phyloP scores from a whole-genome alignment of 208 protist genomes.

The Leishmania major region DNA sequence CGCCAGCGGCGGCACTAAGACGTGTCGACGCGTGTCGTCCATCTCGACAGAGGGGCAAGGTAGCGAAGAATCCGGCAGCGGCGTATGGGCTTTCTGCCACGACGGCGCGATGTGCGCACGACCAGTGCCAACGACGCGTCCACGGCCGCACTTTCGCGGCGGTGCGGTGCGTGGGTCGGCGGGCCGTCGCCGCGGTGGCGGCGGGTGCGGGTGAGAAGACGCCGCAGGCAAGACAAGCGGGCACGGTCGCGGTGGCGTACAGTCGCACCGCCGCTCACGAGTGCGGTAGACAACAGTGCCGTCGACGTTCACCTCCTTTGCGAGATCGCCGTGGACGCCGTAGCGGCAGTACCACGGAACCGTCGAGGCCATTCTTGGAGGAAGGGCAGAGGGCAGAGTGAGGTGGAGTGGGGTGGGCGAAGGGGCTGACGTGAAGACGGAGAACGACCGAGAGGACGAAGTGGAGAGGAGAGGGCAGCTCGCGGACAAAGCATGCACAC shows the following conservation, averaged over 20 bases:
- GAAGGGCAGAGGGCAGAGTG: background rate
- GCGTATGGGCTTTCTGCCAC: background rate
- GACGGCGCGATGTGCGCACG: background rate
- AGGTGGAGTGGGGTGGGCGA: background rate
- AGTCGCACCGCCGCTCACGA: constrained; percentile 43
- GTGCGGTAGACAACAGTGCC: constrained; percentile 48
- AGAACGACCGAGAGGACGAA: background rate
- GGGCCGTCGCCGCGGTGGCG: background rate
- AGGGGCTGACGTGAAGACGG: background rate
- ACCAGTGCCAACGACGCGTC: background rate
- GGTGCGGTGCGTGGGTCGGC: background rate
- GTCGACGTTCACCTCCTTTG: constrained; percentile 36
- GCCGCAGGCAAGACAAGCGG: background rate
- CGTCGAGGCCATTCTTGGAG: constrained; percentile 3
- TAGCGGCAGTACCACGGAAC: constrained; percentile 52
- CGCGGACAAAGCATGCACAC: background rate
- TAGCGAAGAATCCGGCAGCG: background rate
- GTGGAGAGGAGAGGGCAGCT: background rate
- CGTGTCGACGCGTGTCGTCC: background rate
- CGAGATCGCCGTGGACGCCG: constrained; percentile 42
- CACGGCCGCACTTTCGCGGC: background rate
- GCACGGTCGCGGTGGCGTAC: constrained; percentile 21
- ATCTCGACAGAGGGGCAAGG: background rate
- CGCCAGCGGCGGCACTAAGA: constrained; percentile 1
- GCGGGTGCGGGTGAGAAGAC: background rate